Conservation (phyloP, 495 filamentous ascomycete species). For the Neurospora sp. region DNA sequence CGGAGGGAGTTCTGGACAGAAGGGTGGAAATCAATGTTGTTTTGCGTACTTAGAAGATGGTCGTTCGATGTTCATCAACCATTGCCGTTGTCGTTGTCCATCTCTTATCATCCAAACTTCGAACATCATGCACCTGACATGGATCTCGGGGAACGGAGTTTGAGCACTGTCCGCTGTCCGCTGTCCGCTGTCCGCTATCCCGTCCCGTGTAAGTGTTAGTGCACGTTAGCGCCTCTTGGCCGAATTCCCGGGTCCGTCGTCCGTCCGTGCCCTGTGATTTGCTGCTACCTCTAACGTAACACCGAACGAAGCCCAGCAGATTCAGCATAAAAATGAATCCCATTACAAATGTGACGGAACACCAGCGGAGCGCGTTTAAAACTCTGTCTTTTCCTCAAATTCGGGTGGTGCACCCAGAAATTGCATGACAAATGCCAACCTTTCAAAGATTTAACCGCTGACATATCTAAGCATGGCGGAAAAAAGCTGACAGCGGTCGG, state of each 20-base stretch:
- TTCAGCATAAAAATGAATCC: neutral
- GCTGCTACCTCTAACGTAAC: neutral
- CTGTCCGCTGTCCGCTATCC: neutral
- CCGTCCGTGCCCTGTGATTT: neutral
- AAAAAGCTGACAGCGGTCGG: neutral
- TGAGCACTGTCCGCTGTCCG: neutral
- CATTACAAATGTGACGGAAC: neutral
- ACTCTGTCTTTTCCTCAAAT: neutral
- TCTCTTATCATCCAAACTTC: neutral
- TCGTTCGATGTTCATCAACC: neutral
- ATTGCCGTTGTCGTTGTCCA: neutral
- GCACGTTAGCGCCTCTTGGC: neutral
- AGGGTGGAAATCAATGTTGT: neutral
- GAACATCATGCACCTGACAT: neutral
- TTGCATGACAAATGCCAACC: neutral
- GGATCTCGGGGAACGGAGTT: neutral
- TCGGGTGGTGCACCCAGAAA: neutral
- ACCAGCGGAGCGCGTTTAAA: neutral
- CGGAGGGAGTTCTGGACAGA: neutral
- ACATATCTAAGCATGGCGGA: neutral
- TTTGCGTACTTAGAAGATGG: no score
- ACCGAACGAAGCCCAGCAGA: neutral
- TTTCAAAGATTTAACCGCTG: neutral
- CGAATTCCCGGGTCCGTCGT: neutral
- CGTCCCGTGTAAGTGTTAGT: neutral